Evolutionary conservation across 441 rosid genomes (phyloP), one percentile per base, ranked within the genome.

Genomic region (Populus hybrid): DNA sequence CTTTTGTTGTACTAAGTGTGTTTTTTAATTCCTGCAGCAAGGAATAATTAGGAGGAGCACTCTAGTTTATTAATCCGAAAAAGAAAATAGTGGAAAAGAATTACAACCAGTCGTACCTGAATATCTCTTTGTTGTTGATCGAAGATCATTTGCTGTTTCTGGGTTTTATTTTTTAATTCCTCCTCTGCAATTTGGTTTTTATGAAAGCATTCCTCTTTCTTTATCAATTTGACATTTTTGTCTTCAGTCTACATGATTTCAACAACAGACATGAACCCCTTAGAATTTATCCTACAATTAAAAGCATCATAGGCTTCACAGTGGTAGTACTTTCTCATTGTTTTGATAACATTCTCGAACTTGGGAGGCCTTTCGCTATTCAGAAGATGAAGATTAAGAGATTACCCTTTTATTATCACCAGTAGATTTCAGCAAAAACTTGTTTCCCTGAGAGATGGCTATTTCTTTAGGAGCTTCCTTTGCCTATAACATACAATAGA

Each of bases 71-170:
- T 64, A 14, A 35, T 65, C 1, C 69, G 82, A 72, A 64, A 70
- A 69, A 21, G 32, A 70, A 78, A 69, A 78, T 26, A 12, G 35
- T 20, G 21, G 34, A 79, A 10, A 10, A 78, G 70, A 26, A 35
- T 36, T 69, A 26, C 71, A 26, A 64, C 21, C 65, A 65, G 24
- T 74, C 74, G 40, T 81, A 92, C 99, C 90, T 89, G 83, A 76
- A 93, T 85, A 82, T 90, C 93, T 73, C 84, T 76, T 81, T 95
- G 90, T 74, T 93, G 99, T 73, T 89, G 89, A 86, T 90, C 87
- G 84, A 93, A 89, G 70, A 92, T 82, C 70, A 82, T 78, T 74
- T 86, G 81, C 72, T 90, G 89, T 81, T 91, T 91, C 68, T 82
- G 66, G 76, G 72, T 75, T 81, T 76, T 84, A 73, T 34, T 85